Evolutionary conservation across 768 basidiomycete genomes (phyloP), one percentile per base, ranked within the genome.

Genomic region (Lentinula edodes): DNA sequence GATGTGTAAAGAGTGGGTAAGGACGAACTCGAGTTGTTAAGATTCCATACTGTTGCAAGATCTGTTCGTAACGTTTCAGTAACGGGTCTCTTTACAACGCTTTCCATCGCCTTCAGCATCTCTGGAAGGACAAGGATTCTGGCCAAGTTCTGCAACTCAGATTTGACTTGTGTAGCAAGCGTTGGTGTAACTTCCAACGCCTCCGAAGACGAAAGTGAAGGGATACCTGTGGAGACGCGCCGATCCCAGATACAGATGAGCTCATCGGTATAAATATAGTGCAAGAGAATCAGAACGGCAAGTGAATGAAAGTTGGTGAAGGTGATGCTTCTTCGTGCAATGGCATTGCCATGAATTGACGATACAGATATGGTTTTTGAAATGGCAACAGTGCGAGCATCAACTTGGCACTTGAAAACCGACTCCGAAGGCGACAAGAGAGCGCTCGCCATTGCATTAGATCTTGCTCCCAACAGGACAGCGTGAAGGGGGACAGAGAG

Each of bases 201-300:
- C n/a, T 50, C n/a, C 3, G 7, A 38, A 38, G 38, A 51, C 4
- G 43, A n/a, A 10, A 6, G 12, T 4, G 46, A 50, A 35, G 78
- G 75, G 2, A 89, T 72, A 1, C 74, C 70, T 0, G 74, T 65
- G 5, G 74, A 78, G 10, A 91, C 78, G 16, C 93, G 84, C 12
- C 80, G 78, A 70, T 98, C 95, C 92, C 94, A 95, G 13, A 95
- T 71, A 0, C 92, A 86, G 10, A 92, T 76, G 1, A 95, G 72
- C 43, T 87, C 82, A 70, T 99, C 96, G 1, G 90, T 82, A 72
- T 98, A 98, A n/a, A 98, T 72, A 68, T 94, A 98, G 23, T 86
- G 81, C 18, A 97, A 71, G 18, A 98, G 75, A 20, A 96, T 79
- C 15, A 97, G 81, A 15, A 89, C 72, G 0, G 92, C 76, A 6